Evolutionary conservation across 441 rosid species (phyloP).

Genomic region (Pelargonium myrrhifolium): DNA sequence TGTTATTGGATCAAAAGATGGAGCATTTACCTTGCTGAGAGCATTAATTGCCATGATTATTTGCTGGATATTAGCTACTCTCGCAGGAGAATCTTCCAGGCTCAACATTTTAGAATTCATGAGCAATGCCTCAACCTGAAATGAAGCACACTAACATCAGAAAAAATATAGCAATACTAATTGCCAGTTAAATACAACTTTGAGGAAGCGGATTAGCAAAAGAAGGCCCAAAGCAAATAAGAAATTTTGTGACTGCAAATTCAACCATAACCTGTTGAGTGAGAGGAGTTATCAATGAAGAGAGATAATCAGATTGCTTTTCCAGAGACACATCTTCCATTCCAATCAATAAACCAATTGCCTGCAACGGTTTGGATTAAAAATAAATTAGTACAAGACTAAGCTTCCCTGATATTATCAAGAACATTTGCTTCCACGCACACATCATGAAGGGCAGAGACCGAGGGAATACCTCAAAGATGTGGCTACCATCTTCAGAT

Average conservation of each 20-base stretch:
- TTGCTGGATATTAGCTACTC: constrained; percentile 58
- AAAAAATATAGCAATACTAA: constrained; percentile 6
- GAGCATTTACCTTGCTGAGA: constrained; percentile 74
- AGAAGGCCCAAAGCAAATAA: background rate
- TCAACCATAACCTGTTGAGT: constrained; percentile 63
- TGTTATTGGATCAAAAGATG: background rate
- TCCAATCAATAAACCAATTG: constrained; percentile 87
- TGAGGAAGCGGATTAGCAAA: background rate
- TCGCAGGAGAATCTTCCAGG: constrained; percentile 47
- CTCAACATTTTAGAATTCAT: constrained; percentile 39
- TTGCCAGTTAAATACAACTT: background rate
- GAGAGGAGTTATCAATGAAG: constrained; percentile 79
- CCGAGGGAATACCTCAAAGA: constrained; percentile 67
- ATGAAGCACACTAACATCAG: constrained; percentile 18
- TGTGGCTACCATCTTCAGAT: constrained; percentile 78
- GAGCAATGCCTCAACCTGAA: constrained; percentile 63
- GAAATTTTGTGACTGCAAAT: constrained; percentile 4
- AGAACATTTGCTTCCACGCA: background rate
- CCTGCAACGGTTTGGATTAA: constrained; percentile 33
- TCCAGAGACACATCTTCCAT: constrained; percentile 73
- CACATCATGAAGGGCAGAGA: constrained; percentile 2
- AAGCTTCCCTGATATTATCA: background rate
- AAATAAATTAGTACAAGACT: constrained; percentile 1
- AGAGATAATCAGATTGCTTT: constrained; percentile 83
- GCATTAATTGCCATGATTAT: constrained; percentile 82